phyloP scores from a whole-genome alignment of 2,329 filamentous ascomycete species.

The Cordyceps fumosorosea region DNA sequence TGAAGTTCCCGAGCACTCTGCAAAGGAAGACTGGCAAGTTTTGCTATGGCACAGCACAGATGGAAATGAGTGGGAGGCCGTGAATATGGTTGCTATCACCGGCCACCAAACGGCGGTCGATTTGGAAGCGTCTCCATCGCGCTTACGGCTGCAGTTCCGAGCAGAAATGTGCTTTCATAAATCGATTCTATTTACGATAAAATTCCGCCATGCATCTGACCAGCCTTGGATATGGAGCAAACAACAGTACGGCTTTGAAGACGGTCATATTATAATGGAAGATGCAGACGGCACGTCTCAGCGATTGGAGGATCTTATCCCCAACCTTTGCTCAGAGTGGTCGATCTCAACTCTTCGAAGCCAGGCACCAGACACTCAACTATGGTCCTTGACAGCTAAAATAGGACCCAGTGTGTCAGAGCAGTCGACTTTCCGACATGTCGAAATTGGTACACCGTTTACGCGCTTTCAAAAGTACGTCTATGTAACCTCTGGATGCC shows the following conservation, averaged over 20 bases:
- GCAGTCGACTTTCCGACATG: slow-evolving; percentile 48
- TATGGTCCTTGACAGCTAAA: slow-evolving; percentile 60
- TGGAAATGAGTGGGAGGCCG: slow-evolving; percentile 51
- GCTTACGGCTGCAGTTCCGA: slow-evolving; percentile 46
- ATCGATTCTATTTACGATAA: slow-evolving; percentile 61
- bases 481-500: background rate
- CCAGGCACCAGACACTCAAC: slow-evolving; percentile 59
- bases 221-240: slow-evolving; percentile 65
- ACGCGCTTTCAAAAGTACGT: slow-evolving; percentile 44
- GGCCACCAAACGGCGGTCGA: slow-evolving; percentile 35
- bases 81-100: slow-evolving; percentile 26
- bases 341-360: slow-evolving; percentile 48
- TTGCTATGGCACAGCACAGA: slow-evolving; percentile 65
- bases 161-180: slow-evolving; percentile 40
- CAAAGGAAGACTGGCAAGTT: slow-evolving; percentile 60
- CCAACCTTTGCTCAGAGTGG: slow-evolving; percentile 50
- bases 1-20: slow-evolving; percentile 52
- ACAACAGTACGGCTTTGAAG: slow-evolving; percentile 54
- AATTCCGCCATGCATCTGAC: slow-evolving; percentile 49
- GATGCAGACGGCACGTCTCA: slow-evolving; percentile 24
- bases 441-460: slow-evolving; percentile 58
- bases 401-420: slow-evolving; percentile 51
- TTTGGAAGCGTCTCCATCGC: slow-evolving; percentile 31
- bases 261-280: slow-evolving; percentile 54
- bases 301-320: slow-evolving; percentile 49